These are phyloP conservation scores for Yamadazyma aaseri DNA, from an alignment of 1,139 yeast species.

Conservation along the genomic window DNA sequence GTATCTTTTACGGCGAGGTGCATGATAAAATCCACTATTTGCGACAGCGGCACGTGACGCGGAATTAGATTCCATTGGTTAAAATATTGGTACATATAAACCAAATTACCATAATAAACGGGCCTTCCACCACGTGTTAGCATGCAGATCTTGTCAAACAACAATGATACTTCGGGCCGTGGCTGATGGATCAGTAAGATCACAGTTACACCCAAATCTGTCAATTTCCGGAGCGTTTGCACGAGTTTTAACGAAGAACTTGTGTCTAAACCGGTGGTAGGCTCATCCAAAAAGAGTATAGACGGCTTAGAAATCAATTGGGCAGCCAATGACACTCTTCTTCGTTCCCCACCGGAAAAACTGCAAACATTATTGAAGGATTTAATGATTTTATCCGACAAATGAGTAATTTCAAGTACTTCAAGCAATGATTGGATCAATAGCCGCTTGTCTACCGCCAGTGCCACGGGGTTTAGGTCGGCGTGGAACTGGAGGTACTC, in stretches of 20 bases:
- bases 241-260: constrained; percentile 68
- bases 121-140: constrained; percentile 63
- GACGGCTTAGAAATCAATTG: constrained; percentile 78
- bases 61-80: constrained; percentile 20
- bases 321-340: constrained; percentile 75
- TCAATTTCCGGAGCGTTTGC: constrained; percentile 55
- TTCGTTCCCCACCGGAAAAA: constrained; percentile 81
- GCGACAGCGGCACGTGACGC: constrained; percentile 10
- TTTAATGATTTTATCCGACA: constrained; percentile 55
- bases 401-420: constrained; percentile 61
- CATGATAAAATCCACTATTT: constrained; percentile 62
- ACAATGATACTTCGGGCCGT: constrained; percentile 62
- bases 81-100: constrained; percentile 52
- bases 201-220: constrained; percentile 63
- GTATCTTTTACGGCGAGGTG: constrained; percentile 72
- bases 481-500: constrained; percentile 74
- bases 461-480: constrained; percentile 53
- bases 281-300: constrained; percentile 77
- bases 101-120: constrained; percentile 57
- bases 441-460: constrained; percentile 39
- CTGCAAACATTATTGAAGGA: constrained; percentile 10
- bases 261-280: constrained; percentile 87
- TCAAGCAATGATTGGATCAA: constrained; percentile 60
- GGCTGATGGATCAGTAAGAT: constrained; percentile 85
- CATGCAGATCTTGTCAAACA: constrained; percentile 72